Evolutionary conservation across 2,329 filamentous ascomycete genomes (phyloP).

Genomic region (Emergomyces pasteurianus): DNA sequence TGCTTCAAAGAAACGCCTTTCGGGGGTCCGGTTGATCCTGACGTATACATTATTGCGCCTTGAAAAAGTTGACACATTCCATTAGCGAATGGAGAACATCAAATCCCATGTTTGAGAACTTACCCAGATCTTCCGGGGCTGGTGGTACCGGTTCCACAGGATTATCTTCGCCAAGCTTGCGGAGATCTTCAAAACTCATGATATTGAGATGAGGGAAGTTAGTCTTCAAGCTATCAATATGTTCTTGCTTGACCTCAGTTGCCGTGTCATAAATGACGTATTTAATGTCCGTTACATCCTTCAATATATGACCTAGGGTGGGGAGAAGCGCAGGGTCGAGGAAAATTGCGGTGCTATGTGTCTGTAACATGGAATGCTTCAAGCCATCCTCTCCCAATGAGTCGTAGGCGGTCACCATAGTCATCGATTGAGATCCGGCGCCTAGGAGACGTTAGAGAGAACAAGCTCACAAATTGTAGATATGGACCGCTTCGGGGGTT

Average conservation of each 20-base stretch:
- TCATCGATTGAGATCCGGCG: constrained; percentile 70
- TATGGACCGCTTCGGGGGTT: background rate
- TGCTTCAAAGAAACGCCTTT: constrained; percentile 78
- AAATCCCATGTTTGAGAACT: background rate
- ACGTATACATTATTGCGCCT: constrained; percentile 67
- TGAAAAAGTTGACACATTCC: background rate
- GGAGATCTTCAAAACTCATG: constrained; percentile 40
- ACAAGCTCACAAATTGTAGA: background rate
- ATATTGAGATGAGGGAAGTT: constrained; percentile 40
- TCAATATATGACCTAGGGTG: constrained; percentile 40
- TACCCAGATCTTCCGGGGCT: constrained; percentile 50
- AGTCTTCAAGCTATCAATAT: constrained; percentile 39
- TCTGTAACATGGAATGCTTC: constrained; percentile 22
- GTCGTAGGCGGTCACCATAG: constrained; percentile 57
- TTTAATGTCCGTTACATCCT: constrained; percentile 41
- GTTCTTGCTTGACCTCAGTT: constrained; percentile 35
- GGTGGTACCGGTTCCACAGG: constrained; percentile 58
- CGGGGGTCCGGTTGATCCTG: constrained; percentile 71
- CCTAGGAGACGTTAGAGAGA: constrained; percentile 21
- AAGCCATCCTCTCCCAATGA: constrained; percentile 25
- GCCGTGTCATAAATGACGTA: constrained; percentile 44
- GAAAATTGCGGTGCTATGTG: constrained; percentile 23
- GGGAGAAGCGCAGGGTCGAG: constrained; percentile 29
- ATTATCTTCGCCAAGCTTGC: constrained; percentile 46
- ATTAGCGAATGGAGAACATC: background rate